Conservation (phyloP, 2,329 filamentous ascomycete species). For the Neofusicoccum sp. region DNA sequence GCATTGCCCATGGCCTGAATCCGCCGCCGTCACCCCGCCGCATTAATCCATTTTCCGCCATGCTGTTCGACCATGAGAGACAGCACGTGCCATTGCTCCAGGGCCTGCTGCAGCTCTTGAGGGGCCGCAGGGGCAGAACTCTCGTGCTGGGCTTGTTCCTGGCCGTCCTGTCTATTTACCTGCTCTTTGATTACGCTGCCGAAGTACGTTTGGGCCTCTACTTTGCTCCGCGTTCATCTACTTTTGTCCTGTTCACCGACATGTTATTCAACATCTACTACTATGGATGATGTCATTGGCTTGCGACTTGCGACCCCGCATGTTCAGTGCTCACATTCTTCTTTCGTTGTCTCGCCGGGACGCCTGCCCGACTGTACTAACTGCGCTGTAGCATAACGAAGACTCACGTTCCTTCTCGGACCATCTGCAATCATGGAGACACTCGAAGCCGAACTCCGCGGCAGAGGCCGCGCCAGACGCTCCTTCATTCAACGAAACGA, state of each 20-base stretch:
- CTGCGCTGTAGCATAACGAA: neutral
- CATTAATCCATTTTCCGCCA: too few relatives aligned
- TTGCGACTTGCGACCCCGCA: too few relatives aligned
- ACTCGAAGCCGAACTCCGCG: neutral
- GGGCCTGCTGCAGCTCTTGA: conserved; percentile 4
- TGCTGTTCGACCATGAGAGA: conserved; percentile 6
- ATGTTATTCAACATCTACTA: neutral
- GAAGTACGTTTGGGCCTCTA: neutral
- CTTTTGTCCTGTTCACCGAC: neutral
- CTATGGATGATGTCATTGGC: neutral
- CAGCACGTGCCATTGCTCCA: neutral
- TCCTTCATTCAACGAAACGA: neutral
- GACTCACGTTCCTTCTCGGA: neutral
- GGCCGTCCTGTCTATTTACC: neutral
- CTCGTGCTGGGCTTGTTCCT: conserved; percentile 2
- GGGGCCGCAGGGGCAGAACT: neutral
- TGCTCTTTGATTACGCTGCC: conserved; percentile 6
- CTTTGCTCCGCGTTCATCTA: neutral
- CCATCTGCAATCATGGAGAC: neutral
- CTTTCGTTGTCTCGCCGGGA: too few relatives aligned
- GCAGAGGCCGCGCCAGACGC: neutral
- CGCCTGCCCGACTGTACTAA: too few relatives aligned
- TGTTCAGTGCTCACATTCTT: too few relatives aligned
- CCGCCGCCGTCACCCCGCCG: too few relatives aligned
- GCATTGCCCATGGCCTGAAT: neutral